Evolutionary conservation across 306 rosid genomes (phyloP).

Genomic region (Benincasa hispida): DNA sequence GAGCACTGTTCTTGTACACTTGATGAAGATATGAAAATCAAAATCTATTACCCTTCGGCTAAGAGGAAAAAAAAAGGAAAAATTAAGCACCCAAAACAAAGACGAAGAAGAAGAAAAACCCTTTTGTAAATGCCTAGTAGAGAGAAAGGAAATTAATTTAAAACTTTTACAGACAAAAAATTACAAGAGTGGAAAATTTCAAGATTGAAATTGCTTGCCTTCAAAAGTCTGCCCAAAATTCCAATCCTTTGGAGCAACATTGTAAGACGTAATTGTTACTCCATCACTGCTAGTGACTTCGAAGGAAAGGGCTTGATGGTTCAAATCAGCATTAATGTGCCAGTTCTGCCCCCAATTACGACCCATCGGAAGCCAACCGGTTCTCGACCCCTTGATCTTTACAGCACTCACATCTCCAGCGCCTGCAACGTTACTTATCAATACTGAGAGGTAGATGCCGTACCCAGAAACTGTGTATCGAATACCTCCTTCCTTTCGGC

Average conservation of each 20-base stretch:
- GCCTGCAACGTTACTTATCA: constrained; percentile 81
- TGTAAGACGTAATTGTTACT: constrained; percentile 54
- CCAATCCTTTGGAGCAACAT: constrained; percentile 78
- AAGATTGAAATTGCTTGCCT: constrained; percentile 76
- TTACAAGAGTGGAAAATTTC: not conserved
- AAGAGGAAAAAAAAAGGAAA: not conserved
- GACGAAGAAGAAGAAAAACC: too few relatives aligned
- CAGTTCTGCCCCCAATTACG: constrained; percentile 98
- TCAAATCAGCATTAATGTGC: constrained; percentile 71
- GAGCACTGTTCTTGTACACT: not conserved
- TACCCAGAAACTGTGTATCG: constrained; percentile 58
- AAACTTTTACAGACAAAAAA: not conserved
- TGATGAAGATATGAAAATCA: not conserved
- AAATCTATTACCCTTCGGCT: not conserved
- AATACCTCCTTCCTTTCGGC: constrained; percentile 86
- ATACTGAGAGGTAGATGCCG: constrained; percentile 66
- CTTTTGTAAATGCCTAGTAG: not conserved
- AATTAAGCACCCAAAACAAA: not conserved
- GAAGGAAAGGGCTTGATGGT: constrained; percentile 78
- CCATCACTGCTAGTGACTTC: constrained; percentile 70
- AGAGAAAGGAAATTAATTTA: not conserved
- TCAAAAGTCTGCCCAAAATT: constrained; percentile 84
- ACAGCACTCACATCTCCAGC: constrained; percentile 58
- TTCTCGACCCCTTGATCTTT: constrained; percentile 85
- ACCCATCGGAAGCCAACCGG: constrained; percentile 97